These are phyloP conservation scores for Yamadazyma siamensis DNA, from an alignment of 1,139 yeast genomes.

Conservation along the genomic window DNA sequence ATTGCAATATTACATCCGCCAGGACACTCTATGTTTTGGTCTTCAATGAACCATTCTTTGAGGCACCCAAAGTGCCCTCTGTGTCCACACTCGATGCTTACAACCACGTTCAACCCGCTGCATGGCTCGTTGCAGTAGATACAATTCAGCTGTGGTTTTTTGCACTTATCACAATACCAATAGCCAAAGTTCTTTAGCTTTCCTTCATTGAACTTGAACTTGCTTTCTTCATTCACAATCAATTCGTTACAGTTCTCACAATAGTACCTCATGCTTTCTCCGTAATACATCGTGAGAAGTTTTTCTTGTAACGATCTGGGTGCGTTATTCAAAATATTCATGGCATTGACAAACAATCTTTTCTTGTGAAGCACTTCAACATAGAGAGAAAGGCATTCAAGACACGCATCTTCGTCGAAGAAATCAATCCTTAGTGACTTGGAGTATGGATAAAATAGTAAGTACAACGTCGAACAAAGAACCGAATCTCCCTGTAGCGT, in stretches of 20 bases:
- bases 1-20: conserved; percentile 54
- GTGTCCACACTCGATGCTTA: conserved; percentile 77
- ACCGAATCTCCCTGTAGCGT: conserved; percentile 63
- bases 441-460: conserved; percentile 45
- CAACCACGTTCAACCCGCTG: conserved; percentile 65
- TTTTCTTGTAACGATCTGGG: conserved; percentile 34
- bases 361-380: conserved; percentile 54
- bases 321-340: conserved; percentile 51
- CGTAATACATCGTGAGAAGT: conserved; percentile 9
- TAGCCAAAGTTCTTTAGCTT: conserved; percentile 46
- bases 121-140: conserved; percentile 79
- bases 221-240: conserved; percentile 61
- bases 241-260: conserved; percentile 69
- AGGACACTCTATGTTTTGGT: conserved; percentile 71
- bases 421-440: conserved; percentile 15
- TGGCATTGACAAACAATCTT: conserved; percentile 55
- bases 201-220: conserved; percentile 19
- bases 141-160: conserved; percentile 60
- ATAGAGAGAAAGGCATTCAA: conserved; percentile 59
- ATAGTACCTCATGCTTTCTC: conserved; percentile 30
- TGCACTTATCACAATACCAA: conserved; percentile 84
- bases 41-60: conserved; percentile 70
- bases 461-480: conserved; percentile 56
- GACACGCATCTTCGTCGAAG: conserved; percentile 23
- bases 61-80: conserved; percentile 82